Base-by-base conservation (phyloP, 768 basidiomycete genomes). In the Kwoniella sp. region DNA sequence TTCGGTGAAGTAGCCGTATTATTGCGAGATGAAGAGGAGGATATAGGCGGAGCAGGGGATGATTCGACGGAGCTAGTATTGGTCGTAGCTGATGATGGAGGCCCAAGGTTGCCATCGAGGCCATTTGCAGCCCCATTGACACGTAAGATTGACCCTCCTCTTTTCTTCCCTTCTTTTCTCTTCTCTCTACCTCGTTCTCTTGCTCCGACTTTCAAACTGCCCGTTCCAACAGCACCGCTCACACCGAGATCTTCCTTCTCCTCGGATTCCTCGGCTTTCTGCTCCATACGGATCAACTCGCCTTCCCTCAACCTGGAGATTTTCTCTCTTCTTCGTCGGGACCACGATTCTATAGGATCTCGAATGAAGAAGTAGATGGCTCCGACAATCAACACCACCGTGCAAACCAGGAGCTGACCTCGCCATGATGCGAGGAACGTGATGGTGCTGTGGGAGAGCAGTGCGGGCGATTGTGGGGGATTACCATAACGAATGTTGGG, bases 401-500 rank as follows among this genome's bases (percentile, higher is more conserved):
- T 69, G 51, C 72, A 73, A 9, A 73, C 68, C 19, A 76, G 62
- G 24, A 76, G 65, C 55, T 76, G 74, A 29, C 74, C 74, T n/a
- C 70, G 64, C 74, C 74, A 76, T 36, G 72, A 73, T 8, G 72
- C 74, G 47, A 76, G 47, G 46, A 67, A 73, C 12, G 72, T 68
- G 60, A 76, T 57, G 5, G 74, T 72, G 8, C 65, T 64, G 21
- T 66, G 56, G 26, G 68, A 68, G 4, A 74, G 62, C 47, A 71
- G 63, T 7, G 61, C 58, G 8, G 55, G 61, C 17, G 64, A 56
- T 44, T 22, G 67, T 15, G 55, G 46, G 27, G 37, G 60, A 15
- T 36, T 67, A 24, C 55, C 49, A 37, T 33, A 33, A 25, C 37
- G 58, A 44, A 56, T 58, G 13, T 40, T 37, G 19, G 33, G 24